A percentile compares a stretch with the other conserved stretches of the same genome.
Conservation (phyloP, 140 eudicot genomes). For the Anethum foeniculum region DNA sequence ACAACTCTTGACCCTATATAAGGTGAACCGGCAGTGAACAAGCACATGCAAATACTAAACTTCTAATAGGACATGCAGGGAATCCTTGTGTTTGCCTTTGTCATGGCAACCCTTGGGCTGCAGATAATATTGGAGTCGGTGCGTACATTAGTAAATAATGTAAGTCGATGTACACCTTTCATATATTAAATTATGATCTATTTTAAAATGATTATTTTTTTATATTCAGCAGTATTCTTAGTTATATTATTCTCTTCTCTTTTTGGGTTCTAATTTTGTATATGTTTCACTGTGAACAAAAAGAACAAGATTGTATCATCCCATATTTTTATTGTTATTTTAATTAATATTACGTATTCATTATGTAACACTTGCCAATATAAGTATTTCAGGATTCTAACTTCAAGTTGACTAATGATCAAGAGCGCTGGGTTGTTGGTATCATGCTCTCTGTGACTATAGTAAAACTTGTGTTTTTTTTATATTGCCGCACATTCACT, state of each 20-base stretch:
- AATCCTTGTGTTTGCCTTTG: constrained; percentile 82
- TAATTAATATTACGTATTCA: neutral
- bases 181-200: neutral
- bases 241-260: neutral
- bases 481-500: constrained; percentile 61
- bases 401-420: constrained; percentile 47
- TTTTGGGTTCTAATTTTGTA: neutral
- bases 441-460: constrained; percentile 72
- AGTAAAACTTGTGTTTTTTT: constrained; percentile 44
- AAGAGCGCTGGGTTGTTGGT: constrained; percentile 57
- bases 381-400: constrained; percentile 34
- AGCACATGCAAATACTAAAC: neutral
- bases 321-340: neutral
- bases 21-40: neutral
- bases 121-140: constrained; percentile 66
- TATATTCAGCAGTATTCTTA: neutral
- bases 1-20: no score
- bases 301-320: neutral
- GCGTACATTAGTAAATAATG: constrained; percentile 47
- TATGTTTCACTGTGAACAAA: neutral
- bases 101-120: constrained; percentile 84
- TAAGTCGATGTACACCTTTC: constrained; percentile 25
- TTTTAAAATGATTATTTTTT: neutral
- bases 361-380: neutral
- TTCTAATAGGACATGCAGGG: constrained; percentile 37